These are phyloP conservation scores for Cryptococcus depauperatus DNA, from an alignment of 1,284 basidiomycete species.

Conservation along the genomic window DNA sequence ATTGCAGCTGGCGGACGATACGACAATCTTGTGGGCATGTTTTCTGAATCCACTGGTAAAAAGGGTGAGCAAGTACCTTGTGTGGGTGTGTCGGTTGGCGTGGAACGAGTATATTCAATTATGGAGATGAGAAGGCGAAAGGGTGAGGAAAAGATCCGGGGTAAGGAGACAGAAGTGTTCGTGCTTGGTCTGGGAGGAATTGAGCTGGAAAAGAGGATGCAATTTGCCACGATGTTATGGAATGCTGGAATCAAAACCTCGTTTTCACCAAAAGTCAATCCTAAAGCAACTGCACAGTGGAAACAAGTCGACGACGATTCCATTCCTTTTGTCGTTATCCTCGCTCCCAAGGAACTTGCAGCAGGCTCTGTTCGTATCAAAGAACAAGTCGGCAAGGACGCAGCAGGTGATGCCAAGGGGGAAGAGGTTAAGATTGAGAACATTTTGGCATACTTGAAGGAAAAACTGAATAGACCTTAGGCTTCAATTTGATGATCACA, in stretches of 20 bases:
- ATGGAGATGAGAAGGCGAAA: constrained; percentile 78
- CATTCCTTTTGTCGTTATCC: constrained; percentile 81
- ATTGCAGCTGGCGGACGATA: constrained; percentile 96
- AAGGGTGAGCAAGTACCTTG: constrained; percentile 63
- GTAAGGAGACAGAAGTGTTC: constrained; percentile 90
- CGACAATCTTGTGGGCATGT: constrained; percentile 93
- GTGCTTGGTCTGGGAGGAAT: constrained; percentile 83
- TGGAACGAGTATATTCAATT: constrained; percentile 93
- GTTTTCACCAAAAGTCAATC: constrained; percentile 87
- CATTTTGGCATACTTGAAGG: constrained; percentile 58
- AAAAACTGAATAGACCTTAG: constrained; percentile 22
- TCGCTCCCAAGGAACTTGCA: constrained; percentile 79
- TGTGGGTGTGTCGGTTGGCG: constrained; percentile 85
- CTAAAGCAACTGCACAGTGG: constrained; percentile 79
- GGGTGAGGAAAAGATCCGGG: constrained; percentile 54
- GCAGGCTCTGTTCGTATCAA: constrained; percentile 81
- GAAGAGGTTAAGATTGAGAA: constrained; percentile 60
- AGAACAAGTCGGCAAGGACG: constrained; percentile 73
- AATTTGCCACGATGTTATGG: constrained; percentile 72
- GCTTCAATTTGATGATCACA: neutral
- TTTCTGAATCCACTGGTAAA: constrained; percentile 67
- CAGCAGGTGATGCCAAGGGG: constrained; percentile 54
- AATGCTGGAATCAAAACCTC: constrained; percentile 89
- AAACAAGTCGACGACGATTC: constrained; percentile 84
- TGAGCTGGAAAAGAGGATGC: constrained; percentile 75